Conservation (phyloP, 208 protist genomes). For the Acanthamoeba lenticulata region DNA sequence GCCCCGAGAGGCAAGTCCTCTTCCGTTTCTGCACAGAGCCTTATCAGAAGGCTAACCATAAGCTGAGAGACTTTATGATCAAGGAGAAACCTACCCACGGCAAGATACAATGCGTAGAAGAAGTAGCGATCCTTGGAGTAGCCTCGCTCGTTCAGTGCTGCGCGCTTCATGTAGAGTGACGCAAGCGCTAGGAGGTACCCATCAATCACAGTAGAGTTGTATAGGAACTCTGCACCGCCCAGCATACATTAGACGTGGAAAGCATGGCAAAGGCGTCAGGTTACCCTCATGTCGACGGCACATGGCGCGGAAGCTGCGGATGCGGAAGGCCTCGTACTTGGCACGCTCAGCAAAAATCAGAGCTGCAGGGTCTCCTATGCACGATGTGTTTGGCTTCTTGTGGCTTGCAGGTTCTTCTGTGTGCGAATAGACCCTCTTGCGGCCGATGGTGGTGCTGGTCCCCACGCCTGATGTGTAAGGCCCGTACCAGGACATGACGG, state of each 20-base stretch:
- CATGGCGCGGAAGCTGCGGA: background rate
- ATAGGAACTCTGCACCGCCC: background rate
- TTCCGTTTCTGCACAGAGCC: background rate
- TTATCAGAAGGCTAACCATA: background rate
- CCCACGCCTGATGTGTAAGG: too few relatives aligned
- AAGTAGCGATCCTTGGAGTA: constrained; percentile 48
- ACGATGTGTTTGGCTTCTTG: too few relatives aligned
- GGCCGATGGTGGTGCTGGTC: too few relatives aligned
- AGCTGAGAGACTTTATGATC: background rate
- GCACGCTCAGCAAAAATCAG: too few relatives aligned
- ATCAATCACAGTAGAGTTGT: background rate
- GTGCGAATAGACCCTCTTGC: too few relatives aligned
- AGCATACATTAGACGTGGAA: too few relatives aligned
- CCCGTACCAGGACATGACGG: too few relatives aligned
- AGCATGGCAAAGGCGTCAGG: background rate
- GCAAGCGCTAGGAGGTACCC: background rate
- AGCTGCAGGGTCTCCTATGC: too few relatives aligned
- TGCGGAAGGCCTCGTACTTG: too few relatives aligned
- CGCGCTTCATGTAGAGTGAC: constrained; percentile 1
- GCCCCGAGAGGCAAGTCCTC: background rate
- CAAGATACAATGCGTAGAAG: constrained; percentile 5
- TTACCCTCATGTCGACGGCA: background rate
- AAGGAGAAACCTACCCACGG: background rate
- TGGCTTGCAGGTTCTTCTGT: too few relatives aligned
- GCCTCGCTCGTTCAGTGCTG: background rate